These are phyloP conservation scores for Protostelium mycophagum DNA, from an alignment of 78 protist species.

Conservation along the genomic window DNA sequence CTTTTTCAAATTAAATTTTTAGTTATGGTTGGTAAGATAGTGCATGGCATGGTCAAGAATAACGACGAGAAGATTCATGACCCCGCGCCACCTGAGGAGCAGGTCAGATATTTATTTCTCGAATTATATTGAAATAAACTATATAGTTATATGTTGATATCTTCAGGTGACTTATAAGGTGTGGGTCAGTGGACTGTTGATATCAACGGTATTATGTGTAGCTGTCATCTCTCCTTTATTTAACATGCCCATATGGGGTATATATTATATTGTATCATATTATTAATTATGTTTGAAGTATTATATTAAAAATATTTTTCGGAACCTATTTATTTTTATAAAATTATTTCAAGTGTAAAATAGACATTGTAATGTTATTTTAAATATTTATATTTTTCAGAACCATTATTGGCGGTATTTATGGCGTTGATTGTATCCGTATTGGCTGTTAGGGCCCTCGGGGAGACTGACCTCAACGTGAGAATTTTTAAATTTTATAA, in stretches of 20 bases:
- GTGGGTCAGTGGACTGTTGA: conserved; percentile 70
- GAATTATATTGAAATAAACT: neutral
- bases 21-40: neutral
- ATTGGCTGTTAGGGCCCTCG: conserved; percentile 76
- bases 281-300: neutral
- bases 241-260: neutral
- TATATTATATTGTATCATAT: no score
- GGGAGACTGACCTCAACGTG: conserved; percentile 69
- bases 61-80: conserved; percentile 9
- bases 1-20: neutral
- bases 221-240: conserved; percentile 20
- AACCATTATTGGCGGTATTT: conserved; percentile 37
- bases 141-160: neutral
- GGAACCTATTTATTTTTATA: neutral
- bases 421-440: conserved; percentile 43
- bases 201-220: conserved; percentile 30
- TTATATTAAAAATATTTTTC: neutral
- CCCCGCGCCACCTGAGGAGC: conserved; percentile 37
- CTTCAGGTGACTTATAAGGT: conserved; percentile 36
- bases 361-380: neutral
- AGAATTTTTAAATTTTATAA: no score
- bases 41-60: neutral
- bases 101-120: neutral
- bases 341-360: neutral
- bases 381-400: neutral